These are phyloP conservation scores for Plectranthus barbatus DNA, from an alignment of 257 asterid genomes.

Conservation along the genomic window DNA sequence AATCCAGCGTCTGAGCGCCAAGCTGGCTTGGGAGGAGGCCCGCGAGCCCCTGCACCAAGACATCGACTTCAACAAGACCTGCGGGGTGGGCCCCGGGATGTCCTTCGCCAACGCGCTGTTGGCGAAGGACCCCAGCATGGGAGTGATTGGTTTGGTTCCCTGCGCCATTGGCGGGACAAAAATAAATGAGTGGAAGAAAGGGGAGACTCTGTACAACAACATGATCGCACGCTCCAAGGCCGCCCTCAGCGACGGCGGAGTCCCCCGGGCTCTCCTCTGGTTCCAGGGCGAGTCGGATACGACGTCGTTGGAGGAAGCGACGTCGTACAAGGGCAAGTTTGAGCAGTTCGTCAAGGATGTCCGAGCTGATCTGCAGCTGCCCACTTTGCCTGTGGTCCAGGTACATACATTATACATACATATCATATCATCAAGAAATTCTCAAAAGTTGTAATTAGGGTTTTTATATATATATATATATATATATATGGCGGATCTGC, in stretches of 20 bases:
- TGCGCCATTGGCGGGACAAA: conserved; percentile 67
- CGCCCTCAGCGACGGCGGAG: conserved; percentile 36
- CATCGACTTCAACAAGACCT: conserved; percentile 42
- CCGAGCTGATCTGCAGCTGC: conserved; percentile 28
- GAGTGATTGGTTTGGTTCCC: conserved; percentile 67
- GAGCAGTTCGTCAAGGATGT: conserved; percentile 29
- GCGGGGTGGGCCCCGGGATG: conserved; percentile 94
- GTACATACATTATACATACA: too few species aligned
- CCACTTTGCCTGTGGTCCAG: conserved; percentile 35
- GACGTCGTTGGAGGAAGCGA: conserved; percentile 12
- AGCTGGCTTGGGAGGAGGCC: conserved; percentile 43
- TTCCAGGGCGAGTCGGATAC: conserved; percentile 74
- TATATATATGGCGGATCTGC: too few species aligned
- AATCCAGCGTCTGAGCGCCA: conserved; percentile 39
- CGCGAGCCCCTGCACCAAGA: too few species aligned
- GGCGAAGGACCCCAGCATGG: conserved; percentile 29
- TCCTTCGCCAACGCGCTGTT: conserved; percentile 46
- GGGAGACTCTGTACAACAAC: conserved; percentile 31
- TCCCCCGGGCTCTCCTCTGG: too few species aligned
- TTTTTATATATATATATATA: too few species aligned
- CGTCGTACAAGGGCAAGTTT: conserved; percentile 25
- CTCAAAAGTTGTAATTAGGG: too few species aligned
- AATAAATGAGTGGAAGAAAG: conserved; percentile 42
- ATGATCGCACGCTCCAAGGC: conserved; percentile 32
- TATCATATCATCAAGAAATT: too few species aligned